Evolutionary conservation across 2,329 filamentous ascomycete genomes (phyloP), one percentile per base, ranked within the genome.

Genomic region (Colletotrichum somersetense): DNA sequence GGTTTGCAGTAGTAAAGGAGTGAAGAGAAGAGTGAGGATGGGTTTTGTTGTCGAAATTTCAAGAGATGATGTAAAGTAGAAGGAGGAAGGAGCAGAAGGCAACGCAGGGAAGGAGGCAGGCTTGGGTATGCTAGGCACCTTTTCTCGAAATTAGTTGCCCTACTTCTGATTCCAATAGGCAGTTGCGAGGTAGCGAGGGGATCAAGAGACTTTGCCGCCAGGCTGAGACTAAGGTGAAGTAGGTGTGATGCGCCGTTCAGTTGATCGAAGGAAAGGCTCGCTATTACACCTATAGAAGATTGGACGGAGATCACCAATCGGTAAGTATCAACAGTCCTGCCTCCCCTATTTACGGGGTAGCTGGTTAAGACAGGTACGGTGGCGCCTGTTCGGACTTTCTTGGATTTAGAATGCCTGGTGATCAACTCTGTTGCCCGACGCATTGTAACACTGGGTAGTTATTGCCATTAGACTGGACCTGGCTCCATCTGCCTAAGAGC

Each of bases 31-130:
- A 23, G 23, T 30, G 50, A 64, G 16, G 38, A 20, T 65, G 11
- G 38, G 20, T 62, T 72, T 61, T 59, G 66, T 53, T 20, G 48
- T 46, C 30, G 40, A 53, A 7, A 20, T 56, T 30, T 48, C 18
- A 33, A n/a, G 12, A 46, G n/a, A 48, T 8, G 26, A 62, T 23
- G 55, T 16, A 33, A 62, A 50, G 38, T 40, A 23, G 40, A 46
- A 56, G 62, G 53, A 48, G 56, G 57, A 35, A 66, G 62, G 53
- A 48, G 56, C 26, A n/a, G 18, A 35, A 66, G 44, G 58, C 10
- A 71, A 26, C 16, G 50, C n/a, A 30, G 52, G 71, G 71, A 73
- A 73, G 66, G 67, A 71, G 52, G 35, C 44, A 66, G 35, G 35
- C 10, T 44, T 35, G 42, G 18, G 53, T n/a, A 46, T 57, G 4